Evolutionary conservation across 805 yeast species (phyloP).

Genomic region (Ogataea neopini): DNA sequence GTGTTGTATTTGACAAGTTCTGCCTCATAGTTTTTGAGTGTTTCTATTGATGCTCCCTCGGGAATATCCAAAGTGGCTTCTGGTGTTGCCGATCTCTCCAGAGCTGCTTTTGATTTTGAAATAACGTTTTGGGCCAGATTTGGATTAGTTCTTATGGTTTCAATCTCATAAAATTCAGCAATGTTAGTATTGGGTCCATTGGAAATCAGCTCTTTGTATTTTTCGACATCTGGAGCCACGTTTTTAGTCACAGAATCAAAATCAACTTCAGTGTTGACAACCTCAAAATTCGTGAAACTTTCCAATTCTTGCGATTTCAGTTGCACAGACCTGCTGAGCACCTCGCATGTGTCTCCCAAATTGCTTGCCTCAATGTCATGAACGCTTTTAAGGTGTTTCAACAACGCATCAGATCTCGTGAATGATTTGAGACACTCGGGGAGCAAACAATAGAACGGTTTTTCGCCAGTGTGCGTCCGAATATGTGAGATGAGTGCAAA

Average conservation of each 20-base stretch:
- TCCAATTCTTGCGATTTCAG: not conserved
- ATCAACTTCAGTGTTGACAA: constrained; percentile 6
- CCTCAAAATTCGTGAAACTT: constrained; percentile 9
- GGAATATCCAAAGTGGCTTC: not conserved
- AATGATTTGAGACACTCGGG: constrained; percentile 67
- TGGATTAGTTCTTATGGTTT: constrained; percentile 7
- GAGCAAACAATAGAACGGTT: constrained; percentile 62
- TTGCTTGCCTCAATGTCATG: constrained; percentile 49
- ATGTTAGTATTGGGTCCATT: not conserved
- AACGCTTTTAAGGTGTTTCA: constrained; percentile 60
- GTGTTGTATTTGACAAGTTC: constrained; percentile 25
- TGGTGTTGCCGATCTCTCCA: not conserved
- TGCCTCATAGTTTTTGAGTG: constrained; percentile 17
- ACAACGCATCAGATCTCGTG: constrained; percentile 60
- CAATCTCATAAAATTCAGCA: constrained; percentile 9
- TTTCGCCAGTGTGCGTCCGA: constrained; percentile 66
- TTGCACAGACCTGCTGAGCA: not conserved
- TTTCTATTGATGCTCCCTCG: constrained; percentile 19
- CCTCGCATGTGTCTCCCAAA: constrained; percentile 24
- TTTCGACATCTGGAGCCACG: constrained; percentile 3
- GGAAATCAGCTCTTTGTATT: constrained; percentile 9
- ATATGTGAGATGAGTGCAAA: constrained; percentile 64
- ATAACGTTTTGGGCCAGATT: constrained; percentile 1
- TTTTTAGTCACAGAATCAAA: constrained; percentile 7
- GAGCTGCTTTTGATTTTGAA: not conserved